Evolutionary conservation across 768 basidiomycete species (phyloP).

Genomic region (Amanita rubescens): DNA sequence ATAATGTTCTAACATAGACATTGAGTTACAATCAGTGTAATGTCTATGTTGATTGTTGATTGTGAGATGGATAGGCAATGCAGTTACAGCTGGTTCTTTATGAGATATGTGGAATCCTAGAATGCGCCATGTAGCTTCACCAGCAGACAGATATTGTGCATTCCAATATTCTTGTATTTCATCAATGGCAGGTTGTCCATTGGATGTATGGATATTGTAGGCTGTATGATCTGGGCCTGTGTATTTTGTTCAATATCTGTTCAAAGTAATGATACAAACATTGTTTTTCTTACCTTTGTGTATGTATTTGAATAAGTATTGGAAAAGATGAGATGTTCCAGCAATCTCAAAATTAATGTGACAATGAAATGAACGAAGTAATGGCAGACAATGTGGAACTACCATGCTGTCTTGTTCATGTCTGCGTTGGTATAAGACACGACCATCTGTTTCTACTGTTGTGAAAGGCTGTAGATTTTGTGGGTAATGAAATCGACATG

Average conservation of each 20-base stretch:
- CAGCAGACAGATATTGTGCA: slow-evolving; percentile 24
- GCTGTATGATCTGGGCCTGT: slow-evolving; percentile 11
- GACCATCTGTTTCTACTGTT: background rate
- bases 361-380: slow-evolving; percentile 23
- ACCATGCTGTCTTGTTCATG: background rate
- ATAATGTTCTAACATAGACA: no score
- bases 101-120: slow-evolving; percentile 25
- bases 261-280: no score
- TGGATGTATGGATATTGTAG: no score
- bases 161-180: slow-evolving; percentile 29
- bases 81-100: slow-evolving; percentile 26
- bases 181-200: no score
- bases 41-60: no score
- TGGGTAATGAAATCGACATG: slow-evolving; percentile 17
- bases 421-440: background rate
- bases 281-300: no score
- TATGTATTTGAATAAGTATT: no score
- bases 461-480: background rate
- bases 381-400: slow-evolving; percentile 5
- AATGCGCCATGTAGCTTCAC: slow-evolving; percentile 30
- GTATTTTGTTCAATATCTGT: no score
- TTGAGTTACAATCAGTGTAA: no score
- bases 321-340: no score
- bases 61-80: slow-evolving; percentile 26
- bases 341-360: slow-evolving; percentile 31